These are phyloP conservation scores for Imleria badia DNA, from an alignment of 768 basidiomycete genomes.

Conservation along the genomic window DNA sequence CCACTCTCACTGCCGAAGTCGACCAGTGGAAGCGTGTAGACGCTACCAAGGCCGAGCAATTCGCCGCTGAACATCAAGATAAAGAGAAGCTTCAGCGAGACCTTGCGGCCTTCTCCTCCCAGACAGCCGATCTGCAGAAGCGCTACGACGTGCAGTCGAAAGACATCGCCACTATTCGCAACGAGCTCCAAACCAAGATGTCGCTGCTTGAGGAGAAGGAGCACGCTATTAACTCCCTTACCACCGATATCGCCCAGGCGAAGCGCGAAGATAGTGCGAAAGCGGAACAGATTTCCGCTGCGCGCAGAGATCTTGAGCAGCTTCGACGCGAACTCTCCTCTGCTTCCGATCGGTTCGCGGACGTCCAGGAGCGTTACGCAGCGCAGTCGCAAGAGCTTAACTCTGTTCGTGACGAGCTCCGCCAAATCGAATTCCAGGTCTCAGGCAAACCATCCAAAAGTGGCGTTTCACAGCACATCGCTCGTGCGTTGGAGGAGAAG, in stretches of 20 bases:
- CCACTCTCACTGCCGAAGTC: too few species aligned
- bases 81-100: constrained; percentile 1
- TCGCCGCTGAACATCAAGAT: too few species aligned
- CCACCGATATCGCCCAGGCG: not conserved
- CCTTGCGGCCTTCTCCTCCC: not conserved
- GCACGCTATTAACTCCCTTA: not conserved
- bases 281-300: not conserved
- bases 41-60: too few species aligned
- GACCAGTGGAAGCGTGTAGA: too few species aligned
- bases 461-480: not conserved
- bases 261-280: not conserved
- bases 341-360: not conserved
- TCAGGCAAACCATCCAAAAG: not conserved
- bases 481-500: not conserved
- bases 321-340: not conserved
- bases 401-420: not conserved
- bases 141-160: not conserved
- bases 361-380: not conserved
- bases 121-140: not conserved
- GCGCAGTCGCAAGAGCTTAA: constrained; percentile 1
- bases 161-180: not conserved
- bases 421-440: not conserved
- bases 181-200: not conserved
- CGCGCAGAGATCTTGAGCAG: not conserved
- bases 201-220: constrained; percentile 3